Base-by-base conservation (phyloP, 2,329 filamentous ascomycete genomes). In the Pseudomassariella vexata region DNA sequence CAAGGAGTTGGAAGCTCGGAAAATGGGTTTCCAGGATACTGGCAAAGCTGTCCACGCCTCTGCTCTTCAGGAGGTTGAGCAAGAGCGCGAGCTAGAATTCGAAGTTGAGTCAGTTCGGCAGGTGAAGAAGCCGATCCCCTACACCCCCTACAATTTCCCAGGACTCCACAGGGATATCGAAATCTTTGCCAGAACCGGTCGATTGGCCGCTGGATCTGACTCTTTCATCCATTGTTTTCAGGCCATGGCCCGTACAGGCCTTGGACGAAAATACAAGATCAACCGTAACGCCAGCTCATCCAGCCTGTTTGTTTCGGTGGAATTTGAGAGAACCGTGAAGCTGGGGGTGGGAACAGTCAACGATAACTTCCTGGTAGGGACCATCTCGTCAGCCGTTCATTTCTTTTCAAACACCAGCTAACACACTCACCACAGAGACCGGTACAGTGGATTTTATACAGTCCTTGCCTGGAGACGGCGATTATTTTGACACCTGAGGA, bases 401-500 rank as follows among this genome's bases (percentile, higher is more conserved):
- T n/a, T n/a, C n/a, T n/a, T n/a, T n/a, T n/a, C n/a, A n/a, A n/a
- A n/a, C n/a, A n/a, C n/a, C n/a, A n/a, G n/a, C n/a, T n/a, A n/a
- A n/a, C n/a, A n/a, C n/a, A n/a, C n/a, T n/a, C n/a, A n/a, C n/a
- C n/a, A n/a, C n/a, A n/a, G n/a, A 56, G 64, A 2, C 60, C 69
- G 0, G 70, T 80, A 0, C 68, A 76, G 9, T 84, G 76, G 77
- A 42, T 84, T 4, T 49, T 84, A 0, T 79, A 68, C 63, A 71
- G 65, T 34, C 39, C 43, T 0, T n/a, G 42, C 0, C 55, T 57
- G 0, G 48, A 70, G 6, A 63, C 59, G 0, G 79, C 68, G 0
- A 37, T 84, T 0, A 47, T 82, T 2, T 47, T 84, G 2, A 74
- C 71, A 9, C 72, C 77, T 0, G 78, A 83, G 41, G 79, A 85